These are phyloP conservation scores for Epichloe hybrida DNA, from an alignment of 2,329 filamentous ascomycete genomes.

Conservation along the genomic window DNA sequence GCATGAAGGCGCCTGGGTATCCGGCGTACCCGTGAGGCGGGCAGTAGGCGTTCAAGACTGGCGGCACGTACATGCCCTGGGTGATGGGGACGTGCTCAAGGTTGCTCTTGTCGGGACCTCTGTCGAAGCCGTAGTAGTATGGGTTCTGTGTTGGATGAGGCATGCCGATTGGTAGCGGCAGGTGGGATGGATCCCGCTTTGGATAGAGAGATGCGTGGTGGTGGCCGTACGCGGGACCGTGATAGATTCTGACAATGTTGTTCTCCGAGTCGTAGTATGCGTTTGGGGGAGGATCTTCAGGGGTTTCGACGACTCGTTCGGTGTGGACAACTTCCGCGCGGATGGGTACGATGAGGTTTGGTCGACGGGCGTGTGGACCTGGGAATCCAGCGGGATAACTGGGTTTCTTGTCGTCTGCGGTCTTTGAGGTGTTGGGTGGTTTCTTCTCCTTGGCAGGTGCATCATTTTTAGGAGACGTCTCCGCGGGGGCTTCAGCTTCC, in stretches of 20 bases:
- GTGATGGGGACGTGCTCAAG: constrained; percentile 18
- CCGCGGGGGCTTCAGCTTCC: background rate
- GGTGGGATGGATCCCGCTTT: constrained; percentile 15
- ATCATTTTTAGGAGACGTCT: background rate
- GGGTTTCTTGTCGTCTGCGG: constrained; percentile 8
- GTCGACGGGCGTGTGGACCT: constrained; percentile 20
- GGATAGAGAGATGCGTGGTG: constrained; percentile 33
- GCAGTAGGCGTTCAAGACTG: constrained; percentile 11
- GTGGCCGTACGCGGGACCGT: constrained; percentile 42
- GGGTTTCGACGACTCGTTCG: constrained; percentile 40
- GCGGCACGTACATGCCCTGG: constrained; percentile 14
- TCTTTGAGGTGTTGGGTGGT: constrained; percentile 4
- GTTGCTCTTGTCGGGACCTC: constrained; percentile 2
- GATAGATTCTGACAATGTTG: constrained; percentile 42
- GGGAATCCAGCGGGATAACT: constrained; percentile 17
- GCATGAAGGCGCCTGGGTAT: constrained; percentile 5
- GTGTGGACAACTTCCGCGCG: constrained; percentile 37
- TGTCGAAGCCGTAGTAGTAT: constrained; percentile 27
- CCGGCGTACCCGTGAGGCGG: constrained; percentile 10
- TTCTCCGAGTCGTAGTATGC: constrained; percentile 42
- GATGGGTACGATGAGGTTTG: constrained; percentile 34
- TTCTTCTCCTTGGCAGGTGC: constrained; percentile 2
- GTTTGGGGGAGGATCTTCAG: constrained; percentile 44
- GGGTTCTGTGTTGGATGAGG: constrained; percentile 30
- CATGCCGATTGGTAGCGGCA: constrained; percentile 26